A percentile compares a stretch with the other conserved stretches of the same genome.
Evolutionary conservation across 768 basidiomycete species (phyloP).

Genomic region (Hortiboletus campestris): DNA sequence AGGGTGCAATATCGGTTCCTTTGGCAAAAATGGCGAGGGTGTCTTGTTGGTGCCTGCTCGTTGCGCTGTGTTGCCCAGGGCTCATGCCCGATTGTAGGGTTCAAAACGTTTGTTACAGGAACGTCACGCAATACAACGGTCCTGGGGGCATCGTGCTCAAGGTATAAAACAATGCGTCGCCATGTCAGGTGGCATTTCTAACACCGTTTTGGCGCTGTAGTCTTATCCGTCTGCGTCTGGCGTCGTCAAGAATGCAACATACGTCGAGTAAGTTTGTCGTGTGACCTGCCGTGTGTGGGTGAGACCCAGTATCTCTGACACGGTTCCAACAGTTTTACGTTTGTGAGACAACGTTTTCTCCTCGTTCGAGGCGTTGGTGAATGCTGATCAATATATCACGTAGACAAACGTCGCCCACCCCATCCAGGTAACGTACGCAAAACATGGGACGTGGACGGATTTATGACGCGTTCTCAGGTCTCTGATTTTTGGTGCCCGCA

Average conservation of each 20-base stretch:
- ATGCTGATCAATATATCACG: not conserved
- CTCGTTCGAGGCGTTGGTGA: not conserved
- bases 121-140: not conserved
- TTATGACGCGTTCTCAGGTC: not conserved
- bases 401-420: conserved; percentile 3
- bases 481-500: conserved; percentile 9
- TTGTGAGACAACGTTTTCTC: conserved; percentile 1
- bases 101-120: conserved; percentile 10
- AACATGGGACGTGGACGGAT: not conserved
- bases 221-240: conserved; percentile 13
- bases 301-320: not conserved
- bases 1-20: conserved; percentile 19
- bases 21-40: not conserved
- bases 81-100: conserved; percentile 1
- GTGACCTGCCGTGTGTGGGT: not conserved
- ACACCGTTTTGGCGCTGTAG: not conserved
- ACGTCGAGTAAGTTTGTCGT: conserved; percentile 3
- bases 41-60: conserved; percentile 1
- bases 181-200: not conserved
- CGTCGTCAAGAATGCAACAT: conserved; percentile 8
- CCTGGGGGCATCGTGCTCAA: conserved; percentile 6
- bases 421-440: conserved; percentile 8
- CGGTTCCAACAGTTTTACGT: conserved; percentile 1
- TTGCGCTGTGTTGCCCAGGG: not conserved
- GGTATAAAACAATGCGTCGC: not conserved